A percentile compares a stretch with the other conserved stretches of the same genome.
Evolutionary conservation across 108 stramenopile species (phyloP).

Genomic region (Conticribra weissflogii): DNA sequence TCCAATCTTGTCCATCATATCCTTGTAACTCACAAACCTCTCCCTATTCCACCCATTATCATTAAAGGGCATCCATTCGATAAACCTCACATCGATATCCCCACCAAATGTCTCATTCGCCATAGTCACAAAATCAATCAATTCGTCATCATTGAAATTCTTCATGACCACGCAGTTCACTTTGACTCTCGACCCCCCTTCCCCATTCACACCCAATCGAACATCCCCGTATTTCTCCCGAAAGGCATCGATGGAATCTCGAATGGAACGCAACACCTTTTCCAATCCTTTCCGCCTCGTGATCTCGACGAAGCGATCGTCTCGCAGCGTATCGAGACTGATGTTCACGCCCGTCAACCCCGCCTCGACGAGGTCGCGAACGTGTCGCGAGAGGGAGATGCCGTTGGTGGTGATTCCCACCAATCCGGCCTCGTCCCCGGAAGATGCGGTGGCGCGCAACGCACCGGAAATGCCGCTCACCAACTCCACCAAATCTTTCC

Average conservation of each 20-base stretch:
- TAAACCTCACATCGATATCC: conserved; percentile 93
- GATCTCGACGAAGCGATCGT: conserved; percentile 84
- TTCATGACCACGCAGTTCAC: conserved; percentile 97
- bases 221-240: conserved; percentile 40
- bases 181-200: conserved; percentile 71
- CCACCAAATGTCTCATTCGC: conserved; percentile 59
- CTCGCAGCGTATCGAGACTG: conserved; percentile 89
- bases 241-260: conserved; percentile 50
- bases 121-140: conserved; percentile 83
- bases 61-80: conserved; percentile 99
- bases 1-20: conserved; percentile 66
- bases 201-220: conserved; percentile 20
- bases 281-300: conserved; percentile 85
- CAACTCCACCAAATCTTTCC: conserved; percentile 78
- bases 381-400: conserved; percentile 71
- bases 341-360: conserved; percentile 95
- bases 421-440: conserved; percentile 39
- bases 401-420: conserved; percentile 99
- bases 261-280: conserved; percentile 73
- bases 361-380: conserved; percentile 79
- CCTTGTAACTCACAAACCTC: conserved; percentile 85
- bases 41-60: conserved; percentile 90
- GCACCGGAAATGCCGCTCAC: conserved; percentile 48
- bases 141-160: conserved; percentile 90
- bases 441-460: conserved; percentile 32